Evolutionary conservation across 179 eudicot species (phyloP), one percentile per base, ranked within the genome.

Genomic region (Silene vulgaris): DNA sequence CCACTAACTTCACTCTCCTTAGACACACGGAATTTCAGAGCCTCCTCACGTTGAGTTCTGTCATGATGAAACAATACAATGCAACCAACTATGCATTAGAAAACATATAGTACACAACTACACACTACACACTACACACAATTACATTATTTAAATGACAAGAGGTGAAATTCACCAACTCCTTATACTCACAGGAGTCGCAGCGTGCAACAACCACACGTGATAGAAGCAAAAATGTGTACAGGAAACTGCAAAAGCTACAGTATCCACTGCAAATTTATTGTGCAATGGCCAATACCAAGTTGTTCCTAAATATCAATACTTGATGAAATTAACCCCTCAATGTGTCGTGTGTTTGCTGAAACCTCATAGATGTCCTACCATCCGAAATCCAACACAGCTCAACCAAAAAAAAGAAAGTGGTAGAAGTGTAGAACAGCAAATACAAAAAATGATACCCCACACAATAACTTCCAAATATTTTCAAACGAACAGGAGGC

Each of bases 1-100:
- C 88, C 97, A 90, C 87, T 56, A 74, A 86, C 91, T 93, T 96
- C 99, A 83, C 75, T 87, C 82, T 88, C 84, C 81, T 91, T 96
- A 80, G 88, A 74, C 70, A 78, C 96, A 20, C 99, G 97, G 66
- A 96, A 96, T 82, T 90, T 87, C 71, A 96, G 77, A 29, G 99
- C 99, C 79, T 93, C 99, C 77, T 96, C 98, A 82, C 86, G 90
- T 81, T 96, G 98, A 75, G 78, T 30, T 87, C 99, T 96, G 84
- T 72, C 79, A 64, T 69, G 62, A 79, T 64, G 28, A 5, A 57
- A 78, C 52, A 3, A 73, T 26, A 81, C 13, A 74, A 2, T 40
- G 20, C 43, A 59, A 63, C 63, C 50, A 77, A 30, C 20, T 5
- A 73, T 40, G 40, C 19, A 32, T 57, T 11, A 30, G 68, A 32